A percentile compares a stretch with the other conserved stretches of the same genome.
phyloP scores from a whole-genome alignment of 495 filamentous ascomycete genomes.

The Penicillium tannophilum region DNA sequence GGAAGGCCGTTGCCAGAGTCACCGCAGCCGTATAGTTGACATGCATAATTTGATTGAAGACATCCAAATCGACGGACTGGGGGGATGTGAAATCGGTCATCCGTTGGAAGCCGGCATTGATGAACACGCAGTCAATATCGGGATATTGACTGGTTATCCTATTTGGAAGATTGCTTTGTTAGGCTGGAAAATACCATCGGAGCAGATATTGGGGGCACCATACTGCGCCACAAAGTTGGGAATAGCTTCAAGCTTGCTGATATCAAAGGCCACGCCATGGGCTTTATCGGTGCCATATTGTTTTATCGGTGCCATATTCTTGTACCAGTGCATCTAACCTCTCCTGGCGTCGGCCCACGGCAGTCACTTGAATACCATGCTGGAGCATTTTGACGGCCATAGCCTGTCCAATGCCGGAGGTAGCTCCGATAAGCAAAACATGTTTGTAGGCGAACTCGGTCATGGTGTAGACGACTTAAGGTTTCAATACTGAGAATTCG shows the following conservation, averaged over 20 bases:
- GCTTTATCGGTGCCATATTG: slow-evolving; percentile 59
- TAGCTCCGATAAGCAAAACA: slow-evolving; percentile 69
- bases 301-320: slow-evolving; percentile 59
- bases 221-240: slow-evolving; percentile 56
- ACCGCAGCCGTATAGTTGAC: slow-evolving; percentile 68
- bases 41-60: slow-evolving; percentile 53
- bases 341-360: slow-evolving; percentile 65
- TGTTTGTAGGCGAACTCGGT: slow-evolving; percentile 68
- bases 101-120: slow-evolving; percentile 47
- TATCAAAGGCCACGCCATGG: slow-evolving; percentile 58
- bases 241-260: slow-evolving; percentile 59
- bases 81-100: slow-evolving; percentile 60
- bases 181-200: too few relatives aligned
- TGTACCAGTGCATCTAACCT: slow-evolving; percentile 63
- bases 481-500: too few relatives aligned
- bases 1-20: slow-evolving; percentile 59
- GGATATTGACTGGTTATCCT: slow-evolving; percentile 34
- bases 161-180: too few relatives aligned
- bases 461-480: background rate
- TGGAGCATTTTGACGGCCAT: slow-evolving; percentile 64
- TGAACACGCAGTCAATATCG: slow-evolving; percentile 42
- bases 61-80: slow-evolving; percentile 51
- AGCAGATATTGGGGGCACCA: too few relatives aligned
- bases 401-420: slow-evolving; percentile 66
- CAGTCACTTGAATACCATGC: slow-evolving; percentile 62